phyloP scores from a whole-genome alignment of 2,329 filamentous ascomycete species.

The Penicillium sp. region DNA sequence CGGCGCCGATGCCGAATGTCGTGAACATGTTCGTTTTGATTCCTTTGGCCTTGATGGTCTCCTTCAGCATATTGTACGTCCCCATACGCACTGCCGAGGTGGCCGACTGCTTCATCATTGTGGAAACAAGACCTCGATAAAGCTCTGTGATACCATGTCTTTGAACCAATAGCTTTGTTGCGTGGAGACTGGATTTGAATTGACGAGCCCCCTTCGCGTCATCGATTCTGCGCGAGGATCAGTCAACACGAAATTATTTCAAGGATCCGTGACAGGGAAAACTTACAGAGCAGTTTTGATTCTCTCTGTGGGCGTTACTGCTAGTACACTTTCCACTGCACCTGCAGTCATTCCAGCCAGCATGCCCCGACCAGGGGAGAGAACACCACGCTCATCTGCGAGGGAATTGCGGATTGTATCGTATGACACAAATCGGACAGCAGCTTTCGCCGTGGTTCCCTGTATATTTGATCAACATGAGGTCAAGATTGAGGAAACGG shows the following conservation, averaged over 20 bases:
- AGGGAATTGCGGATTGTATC: constrained; percentile 62
- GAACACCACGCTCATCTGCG: constrained; percentile 54
- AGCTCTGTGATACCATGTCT: constrained; percentile 58
- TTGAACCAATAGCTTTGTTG: constrained; percentile 49
- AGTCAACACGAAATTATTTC: neutral
- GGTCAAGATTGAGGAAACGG: neutral
- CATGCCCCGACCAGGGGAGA: constrained; percentile 59
- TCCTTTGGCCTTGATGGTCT: constrained; percentile 52
- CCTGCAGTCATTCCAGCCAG: constrained; percentile 65
- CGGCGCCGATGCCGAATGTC: constrained; percentile 63
- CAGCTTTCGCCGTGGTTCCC: constrained; percentile 65
- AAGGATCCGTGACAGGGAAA: neutral
- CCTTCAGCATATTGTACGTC: constrained; percentile 64
- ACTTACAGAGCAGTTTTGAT: constrained; percentile 63
- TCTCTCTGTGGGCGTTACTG: constrained; percentile 67
- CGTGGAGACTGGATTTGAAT: constrained; percentile 55
- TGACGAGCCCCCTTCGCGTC: constrained; percentile 54
- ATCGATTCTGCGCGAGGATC: constrained; percentile 48
- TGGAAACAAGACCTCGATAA: constrained; percentile 61
- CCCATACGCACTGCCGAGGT: constrained; percentile 64
- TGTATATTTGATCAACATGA: neutral
- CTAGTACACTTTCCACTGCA: constrained; percentile 61
- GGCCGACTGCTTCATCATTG: constrained; percentile 62
- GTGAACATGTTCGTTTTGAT: constrained; percentile 53
- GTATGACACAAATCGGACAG: constrained; percentile 65